Evolutionary conservation across 2,329 filamentous ascomycete species (phyloP).

Genomic region (Penicillium concentricum): DNA sequence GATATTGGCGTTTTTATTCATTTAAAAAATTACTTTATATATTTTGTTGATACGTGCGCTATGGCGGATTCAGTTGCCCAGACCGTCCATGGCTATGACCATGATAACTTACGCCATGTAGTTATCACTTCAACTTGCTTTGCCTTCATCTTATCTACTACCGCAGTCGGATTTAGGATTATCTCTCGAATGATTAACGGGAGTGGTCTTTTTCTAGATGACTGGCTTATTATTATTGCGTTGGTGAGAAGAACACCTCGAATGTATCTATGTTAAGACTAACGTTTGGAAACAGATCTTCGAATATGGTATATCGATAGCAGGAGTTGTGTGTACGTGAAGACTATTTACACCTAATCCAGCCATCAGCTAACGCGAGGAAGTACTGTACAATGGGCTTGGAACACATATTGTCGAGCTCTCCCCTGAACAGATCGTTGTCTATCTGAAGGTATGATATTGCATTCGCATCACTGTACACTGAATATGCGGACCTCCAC

Average conservation of each 20-base stretch:
- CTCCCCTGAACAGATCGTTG: slow-evolving; percentile 15
- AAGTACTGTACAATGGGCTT: slow-evolving; percentile 25
- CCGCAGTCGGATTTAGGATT: slow-evolving; percentile 20
- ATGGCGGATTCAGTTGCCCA: slow-evolving; percentile 10
- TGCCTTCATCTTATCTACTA: slow-evolving; percentile 25
- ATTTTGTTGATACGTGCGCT: background rate
- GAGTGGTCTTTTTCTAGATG: slow-evolving; percentile 8
- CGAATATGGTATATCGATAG: slow-evolving; percentile 25
- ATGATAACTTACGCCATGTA: slow-evolving; percentile 27
- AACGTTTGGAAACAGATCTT: slow-evolving; percentile 13
- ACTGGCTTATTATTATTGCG: slow-evolving; percentile 15
- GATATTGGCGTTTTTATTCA: background rate
- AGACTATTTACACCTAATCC: background rate
- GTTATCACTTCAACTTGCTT: slow-evolving; percentile 27
- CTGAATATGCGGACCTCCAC: background rate
- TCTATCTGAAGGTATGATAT: slow-evolving; percentile 23
- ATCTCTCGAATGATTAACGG: slow-evolving; percentile 21
- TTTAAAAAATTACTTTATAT: background rate
- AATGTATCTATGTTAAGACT: too few species aligned
- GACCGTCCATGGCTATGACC: slow-evolving; percentile 15
- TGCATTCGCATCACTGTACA: too few species aligned
- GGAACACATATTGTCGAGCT: slow-evolving; percentile 23
- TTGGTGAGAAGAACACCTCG: slow-evolving; percentile 5
- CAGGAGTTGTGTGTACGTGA: slow-evolving; percentile 24
- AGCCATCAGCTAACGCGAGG: background rate